A percentile compares a stretch with the other conserved stretches of the same genome.
These are phyloP conservation scores for Dactylellina parvicollis DNA, from an alignment of 2,329 filamentous ascomycete genomes.

Conservation along the genomic window DNA sequence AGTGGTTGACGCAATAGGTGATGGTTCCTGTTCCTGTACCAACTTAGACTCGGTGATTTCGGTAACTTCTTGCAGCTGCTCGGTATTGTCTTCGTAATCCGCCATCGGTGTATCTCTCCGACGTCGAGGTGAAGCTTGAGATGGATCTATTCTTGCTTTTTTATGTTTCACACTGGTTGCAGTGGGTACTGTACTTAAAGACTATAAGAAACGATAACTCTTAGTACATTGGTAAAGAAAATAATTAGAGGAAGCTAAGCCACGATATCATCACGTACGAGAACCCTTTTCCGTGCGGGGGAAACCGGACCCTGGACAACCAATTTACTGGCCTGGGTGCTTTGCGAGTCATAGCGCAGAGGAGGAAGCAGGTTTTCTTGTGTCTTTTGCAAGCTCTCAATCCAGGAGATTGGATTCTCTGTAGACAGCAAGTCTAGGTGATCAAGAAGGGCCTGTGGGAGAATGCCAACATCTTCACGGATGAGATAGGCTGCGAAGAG, in stretches of 20 bases:
- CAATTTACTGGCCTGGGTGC: neutral
- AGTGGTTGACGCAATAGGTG: too few species aligned
- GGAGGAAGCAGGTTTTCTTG: slow-evolving; percentile 20
- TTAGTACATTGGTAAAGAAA: slow-evolving; percentile 16
- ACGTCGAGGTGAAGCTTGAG: neutral
- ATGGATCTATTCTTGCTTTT: slow-evolving; percentile 35
- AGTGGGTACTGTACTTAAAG: slow-evolving; percentile 14
- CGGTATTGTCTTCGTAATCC: slow-evolving; percentile 1
- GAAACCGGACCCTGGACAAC: neutral
- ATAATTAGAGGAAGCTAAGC: slow-evolving; percentile 1
- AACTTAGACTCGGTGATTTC: neutral
- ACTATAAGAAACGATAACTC: slow-evolving; percentile 16
- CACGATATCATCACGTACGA: slow-evolving; percentile 28
- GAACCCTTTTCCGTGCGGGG: slow-evolving; percentile 45
- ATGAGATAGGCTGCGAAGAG: slow-evolving; percentile 34
- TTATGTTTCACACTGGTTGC: slow-evolving; percentile 24
- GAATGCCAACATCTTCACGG: slow-evolving; percentile 28
- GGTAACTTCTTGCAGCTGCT: neutral
- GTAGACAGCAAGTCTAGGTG: slow-evolving; percentile 25
- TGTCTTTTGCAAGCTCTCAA: slow-evolving; percentile 26
- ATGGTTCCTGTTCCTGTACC: neutral
- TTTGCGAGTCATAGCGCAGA: slow-evolving; percentile 22
- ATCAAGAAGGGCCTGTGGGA: slow-evolving; percentile 12
- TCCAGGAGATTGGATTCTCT: slow-evolving; percentile 6
- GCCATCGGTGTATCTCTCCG: slow-evolving; percentile 23